Base-by-base conservation (phyloP, 768 basidiomycete genomes). In the Boletus patriciae region DNA sequence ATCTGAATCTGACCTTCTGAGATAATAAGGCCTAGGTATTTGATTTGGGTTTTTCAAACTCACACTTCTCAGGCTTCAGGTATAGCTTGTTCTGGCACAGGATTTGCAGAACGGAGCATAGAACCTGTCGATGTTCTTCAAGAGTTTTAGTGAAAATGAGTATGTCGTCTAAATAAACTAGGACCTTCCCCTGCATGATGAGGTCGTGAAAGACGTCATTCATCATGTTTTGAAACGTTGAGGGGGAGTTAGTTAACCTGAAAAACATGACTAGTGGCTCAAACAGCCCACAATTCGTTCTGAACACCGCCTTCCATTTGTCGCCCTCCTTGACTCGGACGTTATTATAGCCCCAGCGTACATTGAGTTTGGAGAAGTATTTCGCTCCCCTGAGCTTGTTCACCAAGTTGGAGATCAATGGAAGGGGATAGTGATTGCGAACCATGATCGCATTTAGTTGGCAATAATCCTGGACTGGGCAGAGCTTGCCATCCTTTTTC, bases 191-290 rank as follows among this genome's bases (percentile, higher is more conserved):
- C 38, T 61, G 58, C 3, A 50, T 29, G 12, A 79, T 65, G 18
- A 72, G 59, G 6, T 76, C 70, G 0, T 59, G 33, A 7, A 75
- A 60, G 19, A 72, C 52, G 54, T 70, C 38, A 51, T 73, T 66
- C 40, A 69, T 33, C 31, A 33, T 1, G 4, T 33, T 33, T 12
- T 33, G 31, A 4, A 33, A 33, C 2, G 10, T 34, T 66, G 19
- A 62, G 27, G 70, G 71, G 6, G 48, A 52, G 41, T 71, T 67
- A 3, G 62, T 63, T 1, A 74, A 45, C 1, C 71, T 68, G 41
- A 75, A 75, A 34, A 74, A 76, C 74, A 79, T 77, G 16, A 79
- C 76, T 0, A 60, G 44, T 8, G 63, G 74, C 61, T 78, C 70
- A 50, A 68, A 73, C 9, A 60, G 58, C 6, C 75, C 72, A 25